Conservation (phyloP, 2,329 filamentous ascomycete genomes). For the Apiospora pterosperma region DNA sequence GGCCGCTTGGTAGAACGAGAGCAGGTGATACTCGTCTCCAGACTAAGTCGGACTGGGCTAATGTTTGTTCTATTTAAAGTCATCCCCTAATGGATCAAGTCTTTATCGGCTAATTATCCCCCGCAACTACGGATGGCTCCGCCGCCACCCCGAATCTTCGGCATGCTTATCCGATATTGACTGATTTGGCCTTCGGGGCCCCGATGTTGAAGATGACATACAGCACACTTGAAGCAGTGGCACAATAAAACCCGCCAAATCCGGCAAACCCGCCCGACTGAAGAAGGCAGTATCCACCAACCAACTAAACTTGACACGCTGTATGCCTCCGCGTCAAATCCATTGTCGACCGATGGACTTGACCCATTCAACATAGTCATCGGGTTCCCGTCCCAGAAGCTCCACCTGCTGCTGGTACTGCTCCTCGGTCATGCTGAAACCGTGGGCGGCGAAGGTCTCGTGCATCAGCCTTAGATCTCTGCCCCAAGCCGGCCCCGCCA, state of each 20-base stretch:
- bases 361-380: background rate
- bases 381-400: constrained; percentile 1
- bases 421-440: constrained; percentile 1
- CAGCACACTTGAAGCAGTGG: background rate
- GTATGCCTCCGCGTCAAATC: background rate
- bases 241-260: too few species aligned
- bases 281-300: background rate
- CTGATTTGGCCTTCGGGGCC: background rate
- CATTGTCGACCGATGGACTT: background rate
- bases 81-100: background rate
- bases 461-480: constrained; percentile 4
- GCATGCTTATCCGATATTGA: background rate
- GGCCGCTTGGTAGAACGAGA: background rate
- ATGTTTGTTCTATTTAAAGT: background rate
- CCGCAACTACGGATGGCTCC: background rate
- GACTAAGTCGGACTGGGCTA: background rate
- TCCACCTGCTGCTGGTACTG: constrained; percentile 3
- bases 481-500: background rate
- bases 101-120: background rate
- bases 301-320: background rate
- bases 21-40: background rate
- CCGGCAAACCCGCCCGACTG: background rate
- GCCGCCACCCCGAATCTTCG: background rate
- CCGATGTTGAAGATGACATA: background rate
- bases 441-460: background rate